Evolutionary conservation across 2,329 filamentous ascomycete genomes (phyloP), one percentile per base, ranked within the genome.

Genomic region (Nannizziopsis barbatae): DNA sequence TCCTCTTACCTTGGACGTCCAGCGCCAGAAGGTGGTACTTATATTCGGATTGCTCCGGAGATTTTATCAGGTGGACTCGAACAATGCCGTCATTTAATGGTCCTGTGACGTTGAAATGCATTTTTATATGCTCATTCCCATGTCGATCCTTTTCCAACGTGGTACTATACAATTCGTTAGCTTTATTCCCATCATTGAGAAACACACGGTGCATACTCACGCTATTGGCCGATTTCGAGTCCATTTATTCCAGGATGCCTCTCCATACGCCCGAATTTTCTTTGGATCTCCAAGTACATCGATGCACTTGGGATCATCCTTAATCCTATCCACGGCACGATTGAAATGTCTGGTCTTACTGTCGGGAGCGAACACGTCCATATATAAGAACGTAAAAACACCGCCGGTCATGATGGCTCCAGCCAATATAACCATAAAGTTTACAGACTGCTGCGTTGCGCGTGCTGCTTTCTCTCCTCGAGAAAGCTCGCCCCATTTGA

Each of bases 301-400:
- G 22, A 81, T 71, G 61, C 86, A 93, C 50, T 78, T 73, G 0
- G 76, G 64, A 60, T 93, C 84, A 45, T 76, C 74, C 62, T 83
- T 86, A 62, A 96, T 81, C 52, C 81, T 80, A 60, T 85, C 78
- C 42, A 93, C 84, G 0, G 86, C 86, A 54, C 84, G 82, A 69
- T 93, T 94, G 74, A 94, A 95, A 62, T 92, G 81, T 49, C 81
- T 78, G 12, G 84, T 90, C 66, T 87, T 89, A 71, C 86, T 92
- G 61, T 89, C 83, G 15, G 84, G 76, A 3, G 84, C 84, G 65
- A 94, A 86, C 39, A 94, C 84, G 53, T 94, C 87, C 3, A 78
- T 76, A 66, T 84, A 94, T 17, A 94, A 73, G 43, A 92, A 74
- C 58, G 86, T 87, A 47, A 75, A 75, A 8, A 95, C 83, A n/a